Evolutionary conservation across 1,284 basidiomycete species (phyloP), one percentile per base, ranked within the genome.

Genomic region (Macrocystidia cucumis): DNA sequence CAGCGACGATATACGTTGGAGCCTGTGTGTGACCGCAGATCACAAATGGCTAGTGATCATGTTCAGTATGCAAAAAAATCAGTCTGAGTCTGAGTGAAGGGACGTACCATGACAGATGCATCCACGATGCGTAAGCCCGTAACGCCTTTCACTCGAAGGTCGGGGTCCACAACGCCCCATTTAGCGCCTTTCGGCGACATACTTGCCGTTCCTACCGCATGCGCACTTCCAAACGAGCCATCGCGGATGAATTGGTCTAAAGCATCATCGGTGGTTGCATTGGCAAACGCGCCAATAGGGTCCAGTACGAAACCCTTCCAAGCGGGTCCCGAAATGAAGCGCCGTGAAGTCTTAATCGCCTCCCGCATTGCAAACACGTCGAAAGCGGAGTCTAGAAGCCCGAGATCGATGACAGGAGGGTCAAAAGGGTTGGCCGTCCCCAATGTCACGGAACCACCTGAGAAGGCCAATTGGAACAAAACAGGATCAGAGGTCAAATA

Each of bases 71-170:
- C 26, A 11, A 9, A n/a, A n/a, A 9, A 3, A 25, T 16, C 8
- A 9, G 9, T 29, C 19, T 24, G 20, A n/a, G 37, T 37, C n/a
- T n/a, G n/a, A n/a, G 29, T 12, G 2, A n/a, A 19, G 26, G 13
- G 13, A 41, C 50, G 30, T 16, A 52, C 52, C 23, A 72, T 61
- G n/a, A 68, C 54, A 17, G 62, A 65, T 0, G 66, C 68, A 42
- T 74, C 70, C 11, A 69, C 61, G 7, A 74, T 50, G 1, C 72
- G 53, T 31, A 74, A 43, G 0, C 60, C 61, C 5, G 46, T 40
- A 1, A 63, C 48, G 3, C 65, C 65, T 38, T 73, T 66, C 13
- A 73, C 68, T 5, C 39, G 42, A 27, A 74, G 48, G 37, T 60
- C 44, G 2, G 62, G 52, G 36, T 68, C 63, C 3, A 74, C 60